Evolutionary conservation across 163 green algal species (phyloP), one percentile per base, ranked within the genome.

Genomic region (Scenedesmus sp.): DNA sequence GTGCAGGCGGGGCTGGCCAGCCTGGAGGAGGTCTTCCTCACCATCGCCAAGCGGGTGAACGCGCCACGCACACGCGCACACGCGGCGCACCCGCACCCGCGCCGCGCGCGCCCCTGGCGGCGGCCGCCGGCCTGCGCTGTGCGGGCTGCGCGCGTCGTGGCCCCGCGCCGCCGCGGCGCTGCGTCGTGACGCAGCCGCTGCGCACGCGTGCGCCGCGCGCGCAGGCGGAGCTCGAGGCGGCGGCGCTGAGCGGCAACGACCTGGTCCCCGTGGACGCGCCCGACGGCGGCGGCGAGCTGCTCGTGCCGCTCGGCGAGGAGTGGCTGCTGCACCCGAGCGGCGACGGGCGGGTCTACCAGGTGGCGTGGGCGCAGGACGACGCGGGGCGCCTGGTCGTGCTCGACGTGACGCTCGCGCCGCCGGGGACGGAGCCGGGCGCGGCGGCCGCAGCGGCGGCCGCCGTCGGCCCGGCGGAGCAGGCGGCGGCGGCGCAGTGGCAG

Each of bases 1-100:
- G 60, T 95, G 45, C 91, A 96, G 85, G 85, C 96, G 18, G 85
- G 77, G 29, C 77, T 96, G 56, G 90, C 94, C 28, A 70, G 39
- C 31, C 85, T 98, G 63, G 96, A 99, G 84, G 94, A 98, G 73
- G 96, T 99, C 0, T 99, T 99, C 80, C 89, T 98, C 24, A 90
- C 83, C 13, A 91, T 97, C 20, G 93, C 91, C 6, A 86, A 86
- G 29, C 54, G 85, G 74, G 92, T 87, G 45, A 75, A n/a, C n/a
- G n/a, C n/a, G n/a, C n/a, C n/a, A n/a, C n/a, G n/a, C n/a, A n/a
- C n/a, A n/a, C n/a, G n/a, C n/a, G n/a, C n/a, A n/a, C n/a, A n/a
- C n/a, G n/a, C n/a, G n/a, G n/a, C n/a, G n/a, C n/a, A n/a, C n/a
- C n/a, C n/a, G n/a, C n/a, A n/a, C n/a, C n/a, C n/a, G n/a, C n/a